These are phyloP conservation scores for Picocystis sp. DNA, from an alignment of 163 green algal species.

Conservation along the genomic window DNA sequence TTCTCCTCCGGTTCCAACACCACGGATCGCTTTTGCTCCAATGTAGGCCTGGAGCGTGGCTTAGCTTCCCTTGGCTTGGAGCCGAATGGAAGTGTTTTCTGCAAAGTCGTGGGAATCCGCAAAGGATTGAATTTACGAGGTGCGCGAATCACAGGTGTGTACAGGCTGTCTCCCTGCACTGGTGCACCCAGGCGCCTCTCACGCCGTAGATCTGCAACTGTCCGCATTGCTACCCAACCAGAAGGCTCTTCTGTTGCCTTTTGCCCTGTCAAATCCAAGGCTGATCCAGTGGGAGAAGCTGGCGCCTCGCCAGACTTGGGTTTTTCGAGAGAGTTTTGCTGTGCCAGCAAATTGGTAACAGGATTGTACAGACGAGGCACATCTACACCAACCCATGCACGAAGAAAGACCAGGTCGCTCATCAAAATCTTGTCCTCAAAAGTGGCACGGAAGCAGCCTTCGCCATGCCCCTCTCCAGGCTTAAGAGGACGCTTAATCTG, in stretches of 20 bases:
- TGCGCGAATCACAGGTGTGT: conserved; percentile 59
- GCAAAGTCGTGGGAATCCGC: conserved; percentile 63
- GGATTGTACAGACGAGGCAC: conserved; percentile 83
- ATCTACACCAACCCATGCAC: conserved; percentile 46
- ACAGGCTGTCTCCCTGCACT: conserved; percentile 70
- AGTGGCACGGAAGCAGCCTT: conserved; percentile 49
- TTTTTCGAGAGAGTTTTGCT: background rate
- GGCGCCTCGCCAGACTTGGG: background rate
- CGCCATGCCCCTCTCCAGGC: conserved; percentile 26
- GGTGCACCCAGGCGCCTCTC: conserved; percentile 58
- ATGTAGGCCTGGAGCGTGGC: conserved; percentile 23
- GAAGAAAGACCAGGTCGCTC: conserved; percentile 78
- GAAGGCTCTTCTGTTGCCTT: background rate
- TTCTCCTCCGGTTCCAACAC: conserved; percentile 60
- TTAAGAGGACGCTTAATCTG: conserved; percentile 84
- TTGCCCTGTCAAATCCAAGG: background rate
- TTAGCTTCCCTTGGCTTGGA: conserved; percentile 72
- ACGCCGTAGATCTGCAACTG: conserved; percentile 68
- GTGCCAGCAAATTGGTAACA: conserved; percentile 67
- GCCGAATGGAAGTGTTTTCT: conserved; percentile 86
- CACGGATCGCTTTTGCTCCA: conserved; percentile 79
- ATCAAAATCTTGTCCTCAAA: conserved; percentile 87
- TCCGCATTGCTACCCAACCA: conserved; percentile 73
- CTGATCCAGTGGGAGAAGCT: no score
- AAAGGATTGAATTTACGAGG: conserved; percentile 81